phyloP scores from a whole-genome alignment of 352 stramenopile species.

The Pythium biforme region DNA sequence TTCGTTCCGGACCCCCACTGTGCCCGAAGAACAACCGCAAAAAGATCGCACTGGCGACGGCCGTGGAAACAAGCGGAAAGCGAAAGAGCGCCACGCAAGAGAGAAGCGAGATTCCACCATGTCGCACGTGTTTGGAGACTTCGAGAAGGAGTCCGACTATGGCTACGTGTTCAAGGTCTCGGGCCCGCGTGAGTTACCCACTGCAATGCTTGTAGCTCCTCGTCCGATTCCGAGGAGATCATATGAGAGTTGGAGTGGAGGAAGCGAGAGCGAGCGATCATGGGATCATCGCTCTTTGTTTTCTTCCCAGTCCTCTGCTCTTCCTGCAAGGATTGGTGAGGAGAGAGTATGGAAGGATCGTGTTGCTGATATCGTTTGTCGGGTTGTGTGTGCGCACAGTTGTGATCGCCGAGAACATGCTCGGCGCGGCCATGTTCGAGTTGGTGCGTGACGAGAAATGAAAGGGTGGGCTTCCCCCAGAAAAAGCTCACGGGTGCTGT shows the following conservation, averaged over 20 bases:
- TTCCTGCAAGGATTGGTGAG: no score
- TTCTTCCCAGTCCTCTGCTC: no score
- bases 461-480: neutral
- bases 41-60: slow-evolving; percentile 22
- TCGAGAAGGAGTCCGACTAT: slow-evolving; percentile 93
- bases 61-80: neutral
- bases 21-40: slow-evolving; percentile 19
- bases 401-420: slow-evolving; percentile 99
- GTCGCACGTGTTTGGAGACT: slow-evolving; percentile 85
- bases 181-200: slow-evolving; percentile 90
- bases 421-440: slow-evolving; percentile 98
- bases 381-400: slow-evolving; percentile 45
- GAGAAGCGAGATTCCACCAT: slow-evolving; percentile 34
- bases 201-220: no score
- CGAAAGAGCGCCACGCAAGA: slow-evolving; percentile 12
- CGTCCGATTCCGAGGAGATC: no score
- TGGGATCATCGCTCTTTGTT: neutral
- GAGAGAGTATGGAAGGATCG: neutral
- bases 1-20: slow-evolving; percentile 11
- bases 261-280: no score
- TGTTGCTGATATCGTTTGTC: no score
- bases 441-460: slow-evolving; percentile 41
- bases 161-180: slow-evolving; percentile 99
- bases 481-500: neutral
- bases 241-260: no score